Base-by-base conservation (phyloP, 2,329 filamentous ascomycete species). In the Magnaporthiopsis incrustans region DNA sequence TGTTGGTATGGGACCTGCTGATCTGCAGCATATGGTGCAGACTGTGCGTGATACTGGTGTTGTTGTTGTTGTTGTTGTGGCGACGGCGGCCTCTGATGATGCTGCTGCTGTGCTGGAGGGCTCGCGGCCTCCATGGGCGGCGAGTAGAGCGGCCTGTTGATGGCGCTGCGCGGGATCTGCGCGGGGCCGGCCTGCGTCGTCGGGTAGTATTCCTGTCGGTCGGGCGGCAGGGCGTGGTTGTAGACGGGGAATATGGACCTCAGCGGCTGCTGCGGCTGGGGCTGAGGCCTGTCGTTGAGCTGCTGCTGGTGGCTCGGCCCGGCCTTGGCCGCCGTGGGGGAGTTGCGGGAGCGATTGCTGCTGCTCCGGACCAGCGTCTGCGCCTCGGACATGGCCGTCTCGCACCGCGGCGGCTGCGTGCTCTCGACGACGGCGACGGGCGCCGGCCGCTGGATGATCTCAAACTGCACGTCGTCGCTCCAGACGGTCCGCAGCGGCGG, bases 171-270 rank as follows among this genome's bases (percentile, higher is more conserved):
- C 6, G 88, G 87, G 61, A 91, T 84, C 38, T 84, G 81, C 1
- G 83, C 83, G 15, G 89, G 87, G 66, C 83, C 86, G 64, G 82
- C 76, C 71, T 89, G 85, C 32, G 58, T 25, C 0, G 85, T 87
- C 2, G 89, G 89, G 61, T 83, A 89, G 75, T 93, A 92, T 60
- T 84, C 76, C 71, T 93, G 90, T 65, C 86, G 84, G 64, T 85
- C 80, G 3, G 91, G 81, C 6, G 89, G 80, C 30, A 91, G 72
- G 1, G 82, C 82, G 3, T 86, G 87, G 70, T 93, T 87, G 71
- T 92, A 92, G 35, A 83, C 81, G 10, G 90, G 90, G 69, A 93
- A 93, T 69, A 93, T 92, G 30, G 89, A 92, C 38, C 84, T 82
- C 69, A 90, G 81, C 0, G 82, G 77, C 7, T 35, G 79, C 44